These are phyloP conservation scores for Keqinozyma sinolaborantium DNA, from an alignment of 1,139 yeast species.

Conservation along the genomic window DNA sequence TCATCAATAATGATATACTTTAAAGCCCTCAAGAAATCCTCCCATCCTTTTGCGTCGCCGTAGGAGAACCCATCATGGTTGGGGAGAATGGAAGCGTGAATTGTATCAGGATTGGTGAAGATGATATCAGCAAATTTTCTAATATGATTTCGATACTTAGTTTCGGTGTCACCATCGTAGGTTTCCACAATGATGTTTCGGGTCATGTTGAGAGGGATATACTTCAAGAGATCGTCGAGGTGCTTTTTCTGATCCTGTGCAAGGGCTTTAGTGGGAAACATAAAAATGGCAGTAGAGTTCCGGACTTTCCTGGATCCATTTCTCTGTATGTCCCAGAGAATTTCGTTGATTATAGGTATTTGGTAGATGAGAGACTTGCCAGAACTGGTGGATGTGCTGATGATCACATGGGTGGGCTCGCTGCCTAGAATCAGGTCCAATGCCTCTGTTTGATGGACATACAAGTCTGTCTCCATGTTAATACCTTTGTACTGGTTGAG, in stretches of 20 bases:
- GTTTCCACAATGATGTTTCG: conserved; percentile 59
- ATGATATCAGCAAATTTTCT: conserved; percentile 69
- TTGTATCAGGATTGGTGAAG: conserved; percentile 92
- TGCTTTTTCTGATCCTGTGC: conserved; percentile 95
- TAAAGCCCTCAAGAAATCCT: conserved; percentile 57
- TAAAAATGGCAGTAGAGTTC: conserved; percentile 66
- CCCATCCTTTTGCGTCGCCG: conserved; percentile 48
- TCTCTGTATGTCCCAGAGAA: conserved; percentile 37
- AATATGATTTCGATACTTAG: conserved; percentile 46
- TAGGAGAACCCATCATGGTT: conserved; percentile 40
- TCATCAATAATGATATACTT: conserved; percentile 85
- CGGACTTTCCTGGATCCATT: conserved; percentile 16
- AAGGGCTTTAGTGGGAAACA: conserved; percentile 94
- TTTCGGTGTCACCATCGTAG: conserved; percentile 89
- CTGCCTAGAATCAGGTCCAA: conserved; percentile 50
- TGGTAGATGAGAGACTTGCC: conserved; percentile 94
- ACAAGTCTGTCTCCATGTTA: conserved; percentile 49
- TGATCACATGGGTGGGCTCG: conserved; percentile 57
- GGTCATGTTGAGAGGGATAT: conserved; percentile 31
- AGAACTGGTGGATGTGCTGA: conserved; percentile 91
- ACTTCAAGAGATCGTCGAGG: conserved; percentile 53
- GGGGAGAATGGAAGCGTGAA: conserved; percentile 84
- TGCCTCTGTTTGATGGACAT: conserved; percentile 81
- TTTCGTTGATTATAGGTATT: conserved; percentile 68
- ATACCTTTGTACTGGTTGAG: conserved; percentile 45